phyloP scores from a whole-genome alignment of 1,284 basidiomycete genomes.

The Ceratobasidium sp. region DNA sequence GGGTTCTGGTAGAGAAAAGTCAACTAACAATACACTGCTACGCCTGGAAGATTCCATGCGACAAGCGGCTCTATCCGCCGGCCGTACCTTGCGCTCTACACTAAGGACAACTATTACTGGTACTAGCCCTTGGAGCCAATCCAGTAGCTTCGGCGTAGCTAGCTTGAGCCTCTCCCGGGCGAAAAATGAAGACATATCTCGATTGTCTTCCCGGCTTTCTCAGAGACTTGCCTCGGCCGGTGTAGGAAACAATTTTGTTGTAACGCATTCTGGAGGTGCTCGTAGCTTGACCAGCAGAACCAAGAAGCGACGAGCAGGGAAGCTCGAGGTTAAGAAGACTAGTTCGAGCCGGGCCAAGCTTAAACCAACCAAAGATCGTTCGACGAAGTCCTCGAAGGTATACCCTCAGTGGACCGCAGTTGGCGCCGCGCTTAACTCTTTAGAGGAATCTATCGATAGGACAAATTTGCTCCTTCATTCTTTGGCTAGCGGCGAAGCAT shows the following conservation, averaged over 20 bases:
- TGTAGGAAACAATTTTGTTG: not conserved
- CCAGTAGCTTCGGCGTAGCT: not conserved
- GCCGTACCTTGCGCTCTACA: conserved; percentile 23
- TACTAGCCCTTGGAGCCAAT: not conserved
- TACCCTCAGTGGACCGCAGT: conserved; percentile 40
- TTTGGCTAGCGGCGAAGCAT: conserved; percentile 27
- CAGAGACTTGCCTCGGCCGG: not conserved
- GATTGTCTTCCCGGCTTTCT: conserved; percentile 23
- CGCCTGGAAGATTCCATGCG: conserved; percentile 6
- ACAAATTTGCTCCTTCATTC: conserved; percentile 35
- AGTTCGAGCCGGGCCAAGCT: not conserved
- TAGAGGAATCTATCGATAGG: conserved; percentile 34
- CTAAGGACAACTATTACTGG: not conserved
- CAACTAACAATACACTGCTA: not conserved
- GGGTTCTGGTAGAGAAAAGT: not conserved
- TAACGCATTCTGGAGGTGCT: not conserved
- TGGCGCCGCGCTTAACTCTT: conserved; percentile 11
- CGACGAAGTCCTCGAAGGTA: not conserved
- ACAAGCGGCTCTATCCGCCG: conserved; percentile 20
- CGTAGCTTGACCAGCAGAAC: conserved; percentile 12
- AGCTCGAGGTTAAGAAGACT: not conserved
- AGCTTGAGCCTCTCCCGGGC: not conserved
- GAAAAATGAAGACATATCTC: conserved; percentile 4
- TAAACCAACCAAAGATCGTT: not conserved
- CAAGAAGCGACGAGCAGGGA: conserved; percentile 10